Percentiles rank a stretch among this genome's conserved stretches.
These are phyloP conservation scores for Afroboletus lepidellus DNA, from an alignment of 1,284 basidiomycete genomes.

Conservation along the genomic window DNA sequence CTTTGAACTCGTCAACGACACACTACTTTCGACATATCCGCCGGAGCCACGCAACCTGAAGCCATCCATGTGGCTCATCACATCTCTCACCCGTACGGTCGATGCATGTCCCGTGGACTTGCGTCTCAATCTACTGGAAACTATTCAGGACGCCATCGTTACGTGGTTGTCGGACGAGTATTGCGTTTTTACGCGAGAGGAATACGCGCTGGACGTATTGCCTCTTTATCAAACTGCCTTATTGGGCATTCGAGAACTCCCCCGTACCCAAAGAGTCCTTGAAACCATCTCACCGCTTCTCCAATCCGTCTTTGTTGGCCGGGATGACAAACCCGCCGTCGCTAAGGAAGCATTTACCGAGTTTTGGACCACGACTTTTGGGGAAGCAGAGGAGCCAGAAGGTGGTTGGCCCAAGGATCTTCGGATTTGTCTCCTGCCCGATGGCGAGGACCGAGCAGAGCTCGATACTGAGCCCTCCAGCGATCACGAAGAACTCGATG, in stretches of 20 bases:
- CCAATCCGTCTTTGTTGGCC: slow-evolving; percentile 52
- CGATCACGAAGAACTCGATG: slow-evolving; percentile 27
- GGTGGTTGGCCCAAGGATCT: slow-evolving; percentile 52
- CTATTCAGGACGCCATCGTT: slow-evolving; percentile 52
- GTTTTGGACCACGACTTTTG: slow-evolving; percentile 56
- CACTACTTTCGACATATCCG: slow-evolving; percentile 62
- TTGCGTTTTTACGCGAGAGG: slow-evolving; percentile 46
- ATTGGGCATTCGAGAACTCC: slow-evolving; percentile 46
- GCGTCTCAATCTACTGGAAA: slow-evolving; percentile 43
- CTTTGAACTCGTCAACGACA: slow-evolving; percentile 57
- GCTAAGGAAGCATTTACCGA: slow-evolving; percentile 50
- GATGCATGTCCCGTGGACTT: slow-evolving; percentile 53
- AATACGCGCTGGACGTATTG: slow-evolving; percentile 59
- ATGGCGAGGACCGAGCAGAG: background rate
- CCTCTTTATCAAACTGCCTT: slow-evolving; percentile 59
- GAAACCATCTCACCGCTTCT: slow-evolving; percentile 47
- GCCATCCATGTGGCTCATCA: slow-evolving; percentile 58
- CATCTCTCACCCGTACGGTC: slow-evolving; percentile 51
- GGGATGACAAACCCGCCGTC: slow-evolving; percentile 41
- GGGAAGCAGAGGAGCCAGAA: slow-evolving; percentile 38
- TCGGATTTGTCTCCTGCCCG: slow-evolving; percentile 36
- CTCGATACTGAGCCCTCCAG: slow-evolving; percentile 20
- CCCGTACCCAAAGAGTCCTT: slow-evolving; percentile 39
- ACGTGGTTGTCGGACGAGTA: slow-evolving; percentile 64
- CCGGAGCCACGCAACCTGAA: slow-evolving; percentile 54